Conservation (phyloP, 1,284 basidiomycete genomes). For the Cutaneotrichosporon cutaneum region DNA sequence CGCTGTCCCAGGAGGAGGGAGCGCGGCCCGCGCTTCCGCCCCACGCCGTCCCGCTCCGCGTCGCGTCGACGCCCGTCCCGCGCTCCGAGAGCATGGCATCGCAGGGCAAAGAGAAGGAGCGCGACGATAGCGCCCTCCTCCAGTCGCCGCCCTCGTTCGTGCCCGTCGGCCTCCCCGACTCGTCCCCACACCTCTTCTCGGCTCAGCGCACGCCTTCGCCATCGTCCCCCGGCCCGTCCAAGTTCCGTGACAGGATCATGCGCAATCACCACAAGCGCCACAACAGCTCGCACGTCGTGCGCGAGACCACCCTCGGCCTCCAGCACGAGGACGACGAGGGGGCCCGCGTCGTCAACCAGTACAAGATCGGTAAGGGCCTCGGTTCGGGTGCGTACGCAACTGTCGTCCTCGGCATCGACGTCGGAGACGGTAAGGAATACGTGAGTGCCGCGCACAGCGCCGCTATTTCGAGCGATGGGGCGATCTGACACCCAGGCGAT, state of each 20-base stretch:
- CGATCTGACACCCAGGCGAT: slow-evolving; percentile 32
- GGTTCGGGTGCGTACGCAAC: slow-evolving; percentile 53
- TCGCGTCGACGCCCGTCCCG: slow-evolving; percentile 7
- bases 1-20: background rate
- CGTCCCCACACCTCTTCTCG: slow-evolving; percentile 7
- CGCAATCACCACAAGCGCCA: slow-evolving; percentile 36
- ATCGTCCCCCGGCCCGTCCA: background rate
- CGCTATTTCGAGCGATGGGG: background rate
- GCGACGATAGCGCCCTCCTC: slow-evolving; percentile 11
- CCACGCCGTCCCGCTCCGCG: slow-evolving; percentile 2
- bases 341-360: slow-evolving; percentile 51
- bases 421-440: slow-evolving; percentile 48
- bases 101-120: slow-evolving; percentile 2
- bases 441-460: slow-evolving; percentile 31
- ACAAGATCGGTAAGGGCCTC: slow-evolving; percentile 48
- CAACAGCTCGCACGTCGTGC: slow-evolving; percentile 46
- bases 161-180: background rate
- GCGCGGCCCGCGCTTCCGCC: slow-evolving; percentile 4
- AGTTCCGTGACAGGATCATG: background rate
- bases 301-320: slow-evolving; percentile 49
- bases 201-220: slow-evolving; percentile 8
- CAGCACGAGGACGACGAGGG: slow-evolving; percentile 45
- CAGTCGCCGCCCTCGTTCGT: slow-evolving; percentile 8
- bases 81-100: slow-evolving; percentile 5
- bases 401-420: slow-evolving; percentile 51